A percentile compares a stretch with the other conserved stretches of the same genome.
Conservation (phyloP, 805 yeast genomes). For the Ogataea sp. region DNA sequence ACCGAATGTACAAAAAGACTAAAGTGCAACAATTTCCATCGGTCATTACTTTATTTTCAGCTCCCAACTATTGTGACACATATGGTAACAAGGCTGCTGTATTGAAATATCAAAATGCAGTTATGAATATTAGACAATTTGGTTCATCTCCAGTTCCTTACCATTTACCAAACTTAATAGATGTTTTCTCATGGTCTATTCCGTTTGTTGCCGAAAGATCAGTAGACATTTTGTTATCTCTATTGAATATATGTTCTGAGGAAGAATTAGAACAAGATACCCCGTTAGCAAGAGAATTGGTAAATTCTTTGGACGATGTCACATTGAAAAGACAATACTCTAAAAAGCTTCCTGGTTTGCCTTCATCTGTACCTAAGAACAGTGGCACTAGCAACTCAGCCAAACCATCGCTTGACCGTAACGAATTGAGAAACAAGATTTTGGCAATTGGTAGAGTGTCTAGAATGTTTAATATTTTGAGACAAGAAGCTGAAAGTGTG, state of each 20-base stretch:
- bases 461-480: constrained; percentile 82
- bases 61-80: constrained; percentile 89
- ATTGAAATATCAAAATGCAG: constrained; percentile 81
- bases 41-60: constrained; percentile 84
- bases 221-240: constrained; percentile 85
- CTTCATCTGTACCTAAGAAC: neutral
- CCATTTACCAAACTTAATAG: constrained; percentile 95
- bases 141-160: constrained; percentile 92
- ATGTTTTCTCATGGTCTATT: constrained; percentile 93
- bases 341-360: neutral
- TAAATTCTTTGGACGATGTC: constrained; percentile 21
- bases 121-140: constrained; percentile 93
- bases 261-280: constrained; percentile 83
- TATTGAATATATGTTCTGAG: constrained; percentile 89
- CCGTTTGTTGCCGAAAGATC: constrained; percentile 97
- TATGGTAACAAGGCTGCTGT: constrained; percentile 95
- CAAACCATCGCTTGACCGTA: constrained; percentile 23
- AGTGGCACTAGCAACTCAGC: neutral
- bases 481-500: constrained; percentile 86
- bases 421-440: constrained; percentile 70
- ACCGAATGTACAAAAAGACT: constrained; percentile 86
- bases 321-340: neutral
- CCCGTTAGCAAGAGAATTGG: constrained; percentile 37
- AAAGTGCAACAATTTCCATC: constrained; percentile 83
- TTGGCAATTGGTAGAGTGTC: constrained; percentile 95